Percentiles rank a stretch among this genome's conserved stretches.
These are phyloP conservation scores for Aspergillus awamori DNA, from an alignment of 2,329 filamentous ascomycete species.

Conservation along the genomic window DNA sequence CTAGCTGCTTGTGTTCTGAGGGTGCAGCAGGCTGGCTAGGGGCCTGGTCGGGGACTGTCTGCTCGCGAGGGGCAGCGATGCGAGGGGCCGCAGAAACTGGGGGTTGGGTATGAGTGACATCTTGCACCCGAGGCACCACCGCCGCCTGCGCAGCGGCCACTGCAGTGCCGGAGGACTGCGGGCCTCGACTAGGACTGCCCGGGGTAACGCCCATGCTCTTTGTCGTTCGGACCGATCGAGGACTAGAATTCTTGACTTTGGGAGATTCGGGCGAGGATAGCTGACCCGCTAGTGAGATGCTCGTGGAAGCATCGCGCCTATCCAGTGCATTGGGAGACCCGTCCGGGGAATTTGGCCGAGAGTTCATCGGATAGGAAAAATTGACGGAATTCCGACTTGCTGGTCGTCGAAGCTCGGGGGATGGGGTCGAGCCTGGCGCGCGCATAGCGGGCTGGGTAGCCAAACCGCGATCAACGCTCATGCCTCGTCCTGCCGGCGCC, in stretches of 20 bases:
- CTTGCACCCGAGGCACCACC: conserved; percentile 20
- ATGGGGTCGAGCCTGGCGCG: conserved; percentile 28
- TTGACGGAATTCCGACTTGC: conserved; percentile 51
- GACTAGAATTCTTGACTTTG: conserved; percentile 28
- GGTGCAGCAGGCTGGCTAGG: conserved; percentile 2
- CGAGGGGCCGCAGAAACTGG: not conserved
- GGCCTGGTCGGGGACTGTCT: not conserved
- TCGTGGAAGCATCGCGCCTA: conserved; percentile 19
- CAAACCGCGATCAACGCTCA: conserved; percentile 42
- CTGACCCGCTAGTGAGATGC: conserved; percentile 22
- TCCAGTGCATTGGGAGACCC: conserved; percentile 19
- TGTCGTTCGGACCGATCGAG: conserved; percentile 19
- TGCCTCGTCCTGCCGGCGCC: conserved; percentile 42
- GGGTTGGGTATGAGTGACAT: not conserved
- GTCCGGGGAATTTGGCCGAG: conserved; percentile 46
- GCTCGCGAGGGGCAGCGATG: not conserved
- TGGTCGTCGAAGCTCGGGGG: conserved; percentile 42
- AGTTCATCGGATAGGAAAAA: conserved; percentile 51
- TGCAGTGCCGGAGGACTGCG: conserved; percentile 32
- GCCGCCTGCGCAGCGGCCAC: conserved; percentile 36
- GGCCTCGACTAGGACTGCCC: conserved; percentile 30
- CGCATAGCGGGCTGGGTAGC: conserved; percentile 18
- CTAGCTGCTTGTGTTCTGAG: conserved; percentile 1
- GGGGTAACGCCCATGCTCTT: conserved; percentile 27
- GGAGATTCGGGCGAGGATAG: conserved; percentile 29